These are phyloP conservation scores for Ustulina deusta DNA, from an alignment of 2,329 filamentous ascomycete genomes.

Conservation along the genomic window DNA sequence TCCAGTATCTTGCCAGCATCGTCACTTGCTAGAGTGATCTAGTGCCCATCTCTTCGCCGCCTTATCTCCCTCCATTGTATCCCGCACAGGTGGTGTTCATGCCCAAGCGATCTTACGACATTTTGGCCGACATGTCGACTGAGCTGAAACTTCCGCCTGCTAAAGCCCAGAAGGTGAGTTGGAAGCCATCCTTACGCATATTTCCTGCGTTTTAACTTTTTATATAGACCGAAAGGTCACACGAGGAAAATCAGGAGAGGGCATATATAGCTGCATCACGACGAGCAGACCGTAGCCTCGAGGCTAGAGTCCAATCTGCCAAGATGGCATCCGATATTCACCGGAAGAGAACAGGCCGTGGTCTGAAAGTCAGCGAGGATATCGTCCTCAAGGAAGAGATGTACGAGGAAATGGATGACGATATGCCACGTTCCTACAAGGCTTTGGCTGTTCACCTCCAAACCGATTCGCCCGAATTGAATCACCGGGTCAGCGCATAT, in stretches of 20 bases:
- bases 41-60: not conserved
- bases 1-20: constrained; percentile 5
- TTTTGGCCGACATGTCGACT: constrained; percentile 48
- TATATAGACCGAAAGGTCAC: constrained; percentile 75
- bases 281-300: constrained; percentile 85
- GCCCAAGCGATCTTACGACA: constrained; percentile 56
- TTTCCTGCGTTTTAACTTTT: constrained; percentile 39
- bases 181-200: not conserved
- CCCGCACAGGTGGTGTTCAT: constrained; percentile 43
- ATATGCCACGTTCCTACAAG: constrained; percentile 75
- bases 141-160: constrained; percentile 50
- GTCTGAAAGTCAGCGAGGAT: constrained; percentile 83
- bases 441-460: constrained; percentile 72
- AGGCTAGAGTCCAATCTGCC: constrained; percentile 89
- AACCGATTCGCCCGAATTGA: constrained; percentile 70
- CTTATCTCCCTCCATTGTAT: not conserved
- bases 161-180: constrained; percentile 53
- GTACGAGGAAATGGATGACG: constrained; percentile 95
- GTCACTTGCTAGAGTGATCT: constrained; percentile 23
- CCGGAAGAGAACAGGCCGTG: constrained; percentile 86
- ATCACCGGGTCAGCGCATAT: constrained; percentile 67
- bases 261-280: constrained; percentile 94
- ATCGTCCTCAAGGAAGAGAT: constrained; percentile 93
- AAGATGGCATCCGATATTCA: constrained; percentile 90
- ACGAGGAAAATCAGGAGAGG: constrained; percentile 85